Evolutionary conservation across 176 grass and related monocot species (phyloP), one percentile per base, ranked within the genome.

Genomic region (Carex scoparia): DNA sequence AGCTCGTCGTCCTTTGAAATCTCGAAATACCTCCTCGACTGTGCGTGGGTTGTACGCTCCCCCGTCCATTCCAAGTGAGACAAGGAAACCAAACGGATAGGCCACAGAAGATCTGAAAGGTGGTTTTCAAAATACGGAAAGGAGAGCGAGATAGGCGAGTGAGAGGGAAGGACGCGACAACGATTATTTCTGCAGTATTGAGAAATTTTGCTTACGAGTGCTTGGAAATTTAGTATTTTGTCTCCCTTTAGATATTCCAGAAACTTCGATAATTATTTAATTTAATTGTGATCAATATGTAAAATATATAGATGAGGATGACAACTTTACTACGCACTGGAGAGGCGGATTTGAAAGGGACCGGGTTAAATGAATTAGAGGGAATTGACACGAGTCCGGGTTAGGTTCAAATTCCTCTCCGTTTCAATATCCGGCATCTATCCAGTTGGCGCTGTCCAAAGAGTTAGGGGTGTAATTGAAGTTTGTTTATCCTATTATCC

Each of bases 21-120:
- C 93, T 48, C 95, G 86, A 84, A 93, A 98, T 33, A 98, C 95
- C 92, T 94, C 95, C 89, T 98, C 95, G 85, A 98, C 95, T 56
- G 95, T 94, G 61, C 85, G 82, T 1, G 95, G 95, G 83, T 98
- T 94, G 86, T 98, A 98, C 44, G 81, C 65, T 54, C 81, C 85
- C 8, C 84, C 65, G 64, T 97, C 94, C 94, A 97, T 97, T 85
- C 2, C 44, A 56, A 61, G 40, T 15, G 69, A 85, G 69, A 73
- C 51, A 76, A 81, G 49, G 32, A 9, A 74, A 65, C 61, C 9
- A 65, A 10, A 35, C 6, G 6, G 37, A 65, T 11, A 37, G 11
- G 58, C 49, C 70, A 65, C 9, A 16, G 62, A 28, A 60, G 44
- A n/a, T 46, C 15, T 71, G 57, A 11, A 30, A 81, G 46, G 81